Conservation (phyloP, 768 basidiomycete genomes). For the Clitopilus passeckerianus region DNA sequence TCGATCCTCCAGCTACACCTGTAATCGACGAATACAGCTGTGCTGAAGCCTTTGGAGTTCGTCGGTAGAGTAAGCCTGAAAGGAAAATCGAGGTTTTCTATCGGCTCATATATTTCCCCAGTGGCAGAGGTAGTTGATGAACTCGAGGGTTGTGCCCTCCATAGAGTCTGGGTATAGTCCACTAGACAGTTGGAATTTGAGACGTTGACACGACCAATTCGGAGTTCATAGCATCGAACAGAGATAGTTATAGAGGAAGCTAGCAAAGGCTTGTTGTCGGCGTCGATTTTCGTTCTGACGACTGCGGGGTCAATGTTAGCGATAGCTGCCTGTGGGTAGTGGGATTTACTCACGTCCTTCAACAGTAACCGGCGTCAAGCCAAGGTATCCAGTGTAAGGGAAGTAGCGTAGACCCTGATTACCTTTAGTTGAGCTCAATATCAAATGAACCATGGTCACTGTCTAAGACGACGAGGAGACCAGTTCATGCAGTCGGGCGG, state of each 20-base stretch:
- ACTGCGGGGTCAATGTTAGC: conserved; percentile 29
- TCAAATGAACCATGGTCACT: conserved; percentile 60
- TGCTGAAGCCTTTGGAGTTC: conserved; percentile 59
- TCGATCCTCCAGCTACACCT: conserved; percentile 81
- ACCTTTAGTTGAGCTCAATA: conserved; percentile 62
- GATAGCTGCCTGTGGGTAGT: conserved; percentile 3
- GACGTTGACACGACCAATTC: conserved; percentile 54
- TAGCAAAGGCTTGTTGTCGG: conserved; percentile 61
- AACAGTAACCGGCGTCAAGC: conserved; percentile 72
- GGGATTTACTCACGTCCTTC: conserved; percentile 57
- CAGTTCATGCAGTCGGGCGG: conserved; percentile 22
- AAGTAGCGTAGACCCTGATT: conserved; percentile 69
- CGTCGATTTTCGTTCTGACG: conserved; percentile 67
- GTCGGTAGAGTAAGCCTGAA: conserved; percentile 69
- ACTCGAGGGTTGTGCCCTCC: conserved; percentile 26
- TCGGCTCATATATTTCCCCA: conserved; percentile 48
- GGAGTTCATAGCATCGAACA: conserved; percentile 82
- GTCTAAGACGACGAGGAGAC: conserved; percentile 21
- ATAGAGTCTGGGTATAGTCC: conserved; percentile 62
- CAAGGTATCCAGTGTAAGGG: conserved; percentile 74
- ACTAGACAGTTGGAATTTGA: conserved; percentile 62
- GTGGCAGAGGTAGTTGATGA: conserved; percentile 39
- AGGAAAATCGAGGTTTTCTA: conserved; percentile 64
- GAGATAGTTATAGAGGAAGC: conserved; percentile 66
- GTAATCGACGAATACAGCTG: conserved; percentile 72